Evolutionary conservation across 2,329 filamentous ascomycete species (phyloP).

Genomic region (Penicillium sp.): DNA sequence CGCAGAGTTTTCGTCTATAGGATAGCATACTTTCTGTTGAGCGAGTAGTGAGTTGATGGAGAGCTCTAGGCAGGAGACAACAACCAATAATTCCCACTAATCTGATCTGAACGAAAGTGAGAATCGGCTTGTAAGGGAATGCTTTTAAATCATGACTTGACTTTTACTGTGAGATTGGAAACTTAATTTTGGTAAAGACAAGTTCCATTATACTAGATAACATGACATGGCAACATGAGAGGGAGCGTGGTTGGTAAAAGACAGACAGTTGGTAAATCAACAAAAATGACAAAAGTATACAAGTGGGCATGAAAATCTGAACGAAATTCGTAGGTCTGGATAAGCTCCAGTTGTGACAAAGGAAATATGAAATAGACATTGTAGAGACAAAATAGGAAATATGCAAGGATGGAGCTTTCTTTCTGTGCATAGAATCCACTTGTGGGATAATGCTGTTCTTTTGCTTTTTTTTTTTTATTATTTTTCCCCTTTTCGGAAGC

Average conservation of each 20-base stretch:
- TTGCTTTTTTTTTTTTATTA: conserved; percentile 8
- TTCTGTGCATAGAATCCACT: not conserved
- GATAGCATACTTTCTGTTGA: too few relatives aligned
- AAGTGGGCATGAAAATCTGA: not conserved
- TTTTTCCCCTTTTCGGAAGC: not conserved
- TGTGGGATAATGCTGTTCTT: not conserved
- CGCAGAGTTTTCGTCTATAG: not conserved
- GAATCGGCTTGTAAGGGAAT: too few relatives aligned
- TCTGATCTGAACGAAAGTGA: too few relatives aligned
- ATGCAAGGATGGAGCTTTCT: not conserved
- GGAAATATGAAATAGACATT: not conserved
- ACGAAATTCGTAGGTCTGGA: not conserved
- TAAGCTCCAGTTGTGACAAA: not conserved
- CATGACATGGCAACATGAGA: not conserved
- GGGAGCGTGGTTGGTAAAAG: not conserved
- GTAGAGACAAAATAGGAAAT: conserved; percentile 1
- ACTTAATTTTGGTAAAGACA: not conserved
- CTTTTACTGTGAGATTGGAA: too few relatives aligned
- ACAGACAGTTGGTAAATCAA: not conserved
- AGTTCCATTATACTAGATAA: conserved; percentile 2
- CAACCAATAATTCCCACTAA: not conserved
- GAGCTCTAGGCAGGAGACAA: not conserved
- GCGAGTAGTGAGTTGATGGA: not conserved
- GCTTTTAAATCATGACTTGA: too few relatives aligned
- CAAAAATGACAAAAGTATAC: not conserved